Conservation (phyloP, 116 monocot genomes). For the Trichopus zeylanicus region DNA sequence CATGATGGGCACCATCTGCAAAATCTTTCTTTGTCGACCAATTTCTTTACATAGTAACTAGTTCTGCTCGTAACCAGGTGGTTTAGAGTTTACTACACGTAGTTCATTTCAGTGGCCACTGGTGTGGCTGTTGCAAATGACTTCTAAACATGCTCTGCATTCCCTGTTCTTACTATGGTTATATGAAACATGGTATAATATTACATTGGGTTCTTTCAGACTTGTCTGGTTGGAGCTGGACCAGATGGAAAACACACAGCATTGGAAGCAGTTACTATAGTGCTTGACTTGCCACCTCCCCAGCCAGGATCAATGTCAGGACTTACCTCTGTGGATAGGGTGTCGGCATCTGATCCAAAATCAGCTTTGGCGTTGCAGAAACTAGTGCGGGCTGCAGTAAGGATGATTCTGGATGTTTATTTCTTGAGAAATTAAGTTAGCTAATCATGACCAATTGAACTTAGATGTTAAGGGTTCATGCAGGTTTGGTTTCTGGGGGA, state of each 20-base stretch:
- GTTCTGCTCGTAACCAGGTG: no score
- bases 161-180: no score
- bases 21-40: no score
- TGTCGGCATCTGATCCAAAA: slow-evolving; percentile 96
- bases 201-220: slow-evolving; percentile 44
- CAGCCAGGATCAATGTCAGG: slow-evolving; percentile 93
- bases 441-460: background rate
- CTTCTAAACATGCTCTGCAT: no score
- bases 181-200: no score
- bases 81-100: no score
- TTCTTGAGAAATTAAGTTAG: background rate
- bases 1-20: no score
- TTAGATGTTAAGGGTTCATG: slow-evolving; percentile 2
- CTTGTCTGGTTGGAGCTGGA: slow-evolving; percentile 99
- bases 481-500: slow-evolving; percentile 99
- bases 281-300: slow-evolving; percentile 98
- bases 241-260: slow-evolving; percentile 97
- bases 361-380: slow-evolving; percentile 91
- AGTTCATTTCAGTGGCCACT: no score
- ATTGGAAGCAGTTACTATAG: slow-evolving; percentile 92
- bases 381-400: slow-evolving; percentile 97
- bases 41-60: no score
- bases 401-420: slow-evolving; percentile 9
- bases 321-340: slow-evolving; percentile 84
- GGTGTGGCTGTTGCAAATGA: no score